Conservation (phyloP, 176 grass and related monocot species). For the Triticum monococcum region DNA sequence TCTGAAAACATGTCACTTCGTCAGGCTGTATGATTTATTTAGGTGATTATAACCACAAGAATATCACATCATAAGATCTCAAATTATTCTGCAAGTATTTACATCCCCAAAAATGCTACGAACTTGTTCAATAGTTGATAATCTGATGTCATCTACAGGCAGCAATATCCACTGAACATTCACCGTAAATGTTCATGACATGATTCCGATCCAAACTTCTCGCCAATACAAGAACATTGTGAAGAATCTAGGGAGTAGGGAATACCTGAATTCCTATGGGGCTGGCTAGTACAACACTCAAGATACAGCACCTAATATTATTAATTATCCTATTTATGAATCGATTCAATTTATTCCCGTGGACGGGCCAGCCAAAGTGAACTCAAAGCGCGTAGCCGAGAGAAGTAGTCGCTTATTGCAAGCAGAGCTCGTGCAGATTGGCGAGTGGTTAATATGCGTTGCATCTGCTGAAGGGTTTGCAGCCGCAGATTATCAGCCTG, state of each 20-base stretch:
- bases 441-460: conserved; percentile 80
- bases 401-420: conserved; percentile 89
- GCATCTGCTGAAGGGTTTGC: conserved; percentile 90
- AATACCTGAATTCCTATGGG: conserved; percentile 24
- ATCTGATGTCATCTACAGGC: conserved; percentile 6
- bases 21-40: conserved; percentile 10
- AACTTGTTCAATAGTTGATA: conserved; percentile 28
- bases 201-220: conserved; percentile 11
- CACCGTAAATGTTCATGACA: neutral
- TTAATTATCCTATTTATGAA: conserved; percentile 37
- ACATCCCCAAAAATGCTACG: conserved; percentile 42
- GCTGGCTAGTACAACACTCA: conserved; percentile 21
- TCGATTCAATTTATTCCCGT: conserved; percentile 58
- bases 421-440: conserved; percentile 88
- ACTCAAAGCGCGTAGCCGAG: conserved; percentile 72
- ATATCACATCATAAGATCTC: conserved; percentile 10
- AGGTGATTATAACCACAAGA: neutral
- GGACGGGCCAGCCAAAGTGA: conserved; percentile 92
- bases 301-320: conserved; percentile 24
- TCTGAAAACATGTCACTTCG: neutral
- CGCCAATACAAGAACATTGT: conserved; percentile 31
- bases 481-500: conserved; percentile 94
- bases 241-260: conserved; percentile 23
- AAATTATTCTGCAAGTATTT: conserved; percentile 31
- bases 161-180: conserved; percentile 29